Percentiles rank a stretch among this genome's conserved stretches.
Conservation (phyloP, 352 stramenopile genomes). For the Pythium guiyangense region DNA sequence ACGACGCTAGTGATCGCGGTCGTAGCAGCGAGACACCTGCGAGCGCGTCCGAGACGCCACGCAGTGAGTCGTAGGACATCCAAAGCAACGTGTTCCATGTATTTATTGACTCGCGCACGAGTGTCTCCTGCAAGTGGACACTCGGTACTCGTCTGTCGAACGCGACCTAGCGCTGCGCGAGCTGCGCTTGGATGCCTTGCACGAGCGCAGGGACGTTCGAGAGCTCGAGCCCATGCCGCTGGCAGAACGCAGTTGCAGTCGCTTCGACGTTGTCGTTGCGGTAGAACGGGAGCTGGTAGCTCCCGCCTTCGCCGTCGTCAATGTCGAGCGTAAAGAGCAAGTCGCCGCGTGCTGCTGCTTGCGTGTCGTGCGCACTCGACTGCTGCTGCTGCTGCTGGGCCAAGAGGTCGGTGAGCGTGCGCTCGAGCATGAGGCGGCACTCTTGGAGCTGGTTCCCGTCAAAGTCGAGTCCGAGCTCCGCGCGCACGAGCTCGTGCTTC, state of each 20-base stretch:
- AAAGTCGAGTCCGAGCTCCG: constrained; percentile 47
- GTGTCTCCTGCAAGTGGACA: not conserved
- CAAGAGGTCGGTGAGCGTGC: constrained; percentile 12
- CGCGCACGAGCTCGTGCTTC: constrained; percentile 54
- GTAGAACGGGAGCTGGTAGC: constrained; percentile 39
- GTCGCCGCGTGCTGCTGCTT: constrained; percentile 20
- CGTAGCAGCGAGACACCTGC: not conserved
- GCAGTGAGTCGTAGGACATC: not conserved
- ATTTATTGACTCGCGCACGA: too few relatives aligned
- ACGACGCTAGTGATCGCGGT: not conserved
- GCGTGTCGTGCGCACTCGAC: constrained; percentile 1
- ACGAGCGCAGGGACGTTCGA: constrained; percentile 57
- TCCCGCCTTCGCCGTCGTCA: constrained; percentile 44
- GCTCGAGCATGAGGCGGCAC: constrained; percentile 51
- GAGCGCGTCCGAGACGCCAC: too few relatives aligned
- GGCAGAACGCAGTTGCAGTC: constrained; percentile 52
- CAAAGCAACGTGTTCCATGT: too few relatives aligned
- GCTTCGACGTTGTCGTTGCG: constrained; percentile 42
- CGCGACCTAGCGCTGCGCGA: constrained; percentile 26
- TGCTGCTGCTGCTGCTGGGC: constrained; percentile 10
- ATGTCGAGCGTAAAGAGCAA: constrained; percentile 73
- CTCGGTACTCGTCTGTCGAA: too few relatives aligned
- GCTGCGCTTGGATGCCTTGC: constrained; percentile 46
- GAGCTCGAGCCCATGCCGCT: constrained; percentile 40
- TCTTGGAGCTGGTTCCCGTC: constrained; percentile 51